A percentile compares a stretch with the other conserved stretches of the same genome.
These are phyloP conservation scores for Phyllosticta paracitricarpa DNA, from an alignment of 2,329 filamentous ascomycete genomes.

Conservation along the genomic window DNA sequence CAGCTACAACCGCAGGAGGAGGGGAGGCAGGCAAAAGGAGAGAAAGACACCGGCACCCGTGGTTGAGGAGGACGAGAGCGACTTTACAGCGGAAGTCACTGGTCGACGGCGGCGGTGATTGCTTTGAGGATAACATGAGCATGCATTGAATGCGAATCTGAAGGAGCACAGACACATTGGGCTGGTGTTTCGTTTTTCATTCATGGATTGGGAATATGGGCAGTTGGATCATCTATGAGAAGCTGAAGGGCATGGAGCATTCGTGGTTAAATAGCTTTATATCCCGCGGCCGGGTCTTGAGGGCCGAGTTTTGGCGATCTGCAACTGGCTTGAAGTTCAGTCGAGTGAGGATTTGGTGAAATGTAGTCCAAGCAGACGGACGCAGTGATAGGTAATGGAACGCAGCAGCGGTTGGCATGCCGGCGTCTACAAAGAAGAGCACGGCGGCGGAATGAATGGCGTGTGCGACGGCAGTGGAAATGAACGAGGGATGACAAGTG, in stretches of 20 bases:
- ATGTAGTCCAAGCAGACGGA: not conserved
- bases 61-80: constrained; percentile 52
- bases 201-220: not conserved
- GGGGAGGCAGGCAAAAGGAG: constrained; percentile 58
- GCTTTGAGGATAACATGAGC: not conserved
- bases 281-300: constrained; percentile 1
- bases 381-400: not conserved
- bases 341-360: not conserved
- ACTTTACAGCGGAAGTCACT: constrained; percentile 2
- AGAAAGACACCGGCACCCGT: constrained; percentile 63
- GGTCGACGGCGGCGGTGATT: not conserved
- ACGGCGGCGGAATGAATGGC: not conserved
- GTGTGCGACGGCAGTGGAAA: not conserved
- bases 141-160: not conserved
- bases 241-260: not conserved
- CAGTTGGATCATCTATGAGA: not conserved
- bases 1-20: constrained; percentile 56
- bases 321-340: constrained; percentile 3
- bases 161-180: not conserved
- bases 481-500: not conserved
- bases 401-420: too few relatives aligned
- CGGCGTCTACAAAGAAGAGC: not conserved
- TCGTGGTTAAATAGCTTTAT: constrained; percentile 3
- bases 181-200: not conserved
- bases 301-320: not conserved